Evolutionary conservation across 495 filamentous ascomycete species (phyloP).

Genomic region (Xeromyces bisporus): DNA sequence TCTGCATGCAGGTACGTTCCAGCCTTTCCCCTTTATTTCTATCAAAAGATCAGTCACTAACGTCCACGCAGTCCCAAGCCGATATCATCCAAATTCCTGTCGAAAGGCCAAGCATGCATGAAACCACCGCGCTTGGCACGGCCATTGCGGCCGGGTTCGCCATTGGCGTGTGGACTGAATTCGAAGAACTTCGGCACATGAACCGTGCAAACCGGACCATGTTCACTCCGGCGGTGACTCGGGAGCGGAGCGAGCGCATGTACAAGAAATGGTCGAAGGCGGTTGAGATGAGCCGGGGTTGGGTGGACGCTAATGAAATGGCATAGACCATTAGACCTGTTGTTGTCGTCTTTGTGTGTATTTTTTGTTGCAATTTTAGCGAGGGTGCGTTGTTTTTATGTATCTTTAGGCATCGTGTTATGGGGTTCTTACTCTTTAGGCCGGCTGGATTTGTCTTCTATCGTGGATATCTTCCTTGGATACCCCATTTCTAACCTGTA

Average conservation of each 20-base stretch:
- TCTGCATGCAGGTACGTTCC: slow-evolving; percentile 70
- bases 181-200: slow-evolving; percentile 63
- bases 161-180: slow-evolving; percentile 61
- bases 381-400: too few species aligned
- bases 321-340: background rate
- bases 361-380: too few species aligned
- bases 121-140: slow-evolving; percentile 86
- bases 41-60: slow-evolving; percentile 5
- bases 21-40: background rate
- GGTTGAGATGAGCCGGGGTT: slow-evolving; percentile 80
- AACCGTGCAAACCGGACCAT: slow-evolving; percentile 57
- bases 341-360: too few species aligned
- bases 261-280: slow-evolving; percentile 72
- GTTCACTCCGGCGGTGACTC: slow-evolving; percentile 50
- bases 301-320: slow-evolving; percentile 38
- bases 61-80: slow-evolving; percentile 55
- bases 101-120: slow-evolving; percentile 77
- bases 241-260: slow-evolving; percentile 44
- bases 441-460: too few species aligned
- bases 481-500: too few species aligned
- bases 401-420: too few species aligned
- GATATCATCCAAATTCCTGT: slow-evolving; percentile 80
- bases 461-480: too few species aligned
- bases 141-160: slow-evolving; percentile 89
- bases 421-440: too few species aligned